These are phyloP conservation scores for Cyberlindnera mississippiensis DNA, from an alignment of 805 yeast genomes.

Conservation along the genomic window DNA sequence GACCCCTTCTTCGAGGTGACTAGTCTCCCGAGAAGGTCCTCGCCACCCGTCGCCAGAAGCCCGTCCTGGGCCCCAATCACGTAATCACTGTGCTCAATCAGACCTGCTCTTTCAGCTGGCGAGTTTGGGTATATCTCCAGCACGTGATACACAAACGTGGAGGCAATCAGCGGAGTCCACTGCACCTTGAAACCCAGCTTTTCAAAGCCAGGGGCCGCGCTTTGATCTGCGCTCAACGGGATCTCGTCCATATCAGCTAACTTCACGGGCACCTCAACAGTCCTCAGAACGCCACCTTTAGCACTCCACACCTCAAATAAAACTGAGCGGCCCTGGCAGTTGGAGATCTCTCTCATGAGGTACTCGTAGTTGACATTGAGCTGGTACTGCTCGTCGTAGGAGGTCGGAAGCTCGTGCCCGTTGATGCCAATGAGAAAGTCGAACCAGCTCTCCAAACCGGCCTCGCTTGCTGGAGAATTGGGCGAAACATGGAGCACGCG, in stretches of 20 bases:
- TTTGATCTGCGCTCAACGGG: constrained; percentile 16
- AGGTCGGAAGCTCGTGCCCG: constrained; percentile 53
- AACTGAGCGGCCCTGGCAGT: constrained; percentile 38
- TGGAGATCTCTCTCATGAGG: constrained; percentile 40
- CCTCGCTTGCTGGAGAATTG: constrained; percentile 43
- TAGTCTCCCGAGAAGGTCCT: constrained; percentile 66
- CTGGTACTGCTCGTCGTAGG: constrained; percentile 31
- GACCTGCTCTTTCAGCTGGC: constrained; percentile 81
- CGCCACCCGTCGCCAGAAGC: constrained; percentile 81
- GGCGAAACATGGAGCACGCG: constrained; percentile 50
- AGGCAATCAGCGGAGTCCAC: constrained; percentile 68
- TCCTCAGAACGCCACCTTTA: constrained; percentile 65
- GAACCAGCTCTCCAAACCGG: constrained; percentile 78
- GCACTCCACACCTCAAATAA: constrained; percentile 77
- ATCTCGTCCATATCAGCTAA: constrained; percentile 31
- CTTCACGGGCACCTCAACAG: constrained; percentile 34
- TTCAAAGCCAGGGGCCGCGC: constrained; percentile 36
- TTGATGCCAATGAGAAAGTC: constrained; percentile 83
- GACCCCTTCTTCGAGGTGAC: constrained; percentile 48
- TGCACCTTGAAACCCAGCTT: constrained; percentile 67
- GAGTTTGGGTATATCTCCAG: constrained; percentile 66
- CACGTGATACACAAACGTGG: constrained; percentile 86
- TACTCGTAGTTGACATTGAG: constrained; percentile 41
- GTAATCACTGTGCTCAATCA: constrained; percentile 82
- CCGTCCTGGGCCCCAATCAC: constrained; percentile 89